These are phyloP conservation scores for Aureobasidium melanogenum DNA, from an alignment of 2,329 filamentous ascomycete species.

Conservation along the genomic window DNA sequence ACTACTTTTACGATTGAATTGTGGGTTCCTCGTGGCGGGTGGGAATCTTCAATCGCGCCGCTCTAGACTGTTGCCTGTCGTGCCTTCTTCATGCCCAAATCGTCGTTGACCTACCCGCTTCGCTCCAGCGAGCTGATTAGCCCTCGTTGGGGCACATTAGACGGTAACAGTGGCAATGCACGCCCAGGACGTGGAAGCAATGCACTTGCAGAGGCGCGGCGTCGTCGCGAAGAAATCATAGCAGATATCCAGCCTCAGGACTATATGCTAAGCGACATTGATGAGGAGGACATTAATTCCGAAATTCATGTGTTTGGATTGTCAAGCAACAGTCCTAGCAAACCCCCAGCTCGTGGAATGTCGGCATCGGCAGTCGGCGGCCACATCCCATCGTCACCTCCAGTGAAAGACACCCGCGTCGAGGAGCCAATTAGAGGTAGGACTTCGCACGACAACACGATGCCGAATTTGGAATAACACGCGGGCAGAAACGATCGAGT, in stretches of 20 bases:
- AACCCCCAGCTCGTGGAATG: neutral
- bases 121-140: neutral
- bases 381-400: neutral
- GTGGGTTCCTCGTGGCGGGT: too few species aligned
- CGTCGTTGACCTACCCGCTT: neutral
- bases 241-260: too few species aligned
- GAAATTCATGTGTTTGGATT: neutral
- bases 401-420: neutral
- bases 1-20: neutral
- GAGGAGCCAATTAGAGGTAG: neutral
- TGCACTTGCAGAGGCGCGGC: neutral
- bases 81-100: neutral
- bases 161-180: neutral
- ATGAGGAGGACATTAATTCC: neutral
- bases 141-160: neutral
- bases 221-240: neutral
- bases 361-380: neutral
- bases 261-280: neutral
- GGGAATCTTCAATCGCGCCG: neutral
- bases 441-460: neutral
- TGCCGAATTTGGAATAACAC: neutral
- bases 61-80: neutral
- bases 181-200: too few species aligned
- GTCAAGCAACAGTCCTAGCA: neutral
- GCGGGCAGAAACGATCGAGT: neutral